Conservation (phyloP, 306 rosid species). For the Casuarina glauca region DNA sequence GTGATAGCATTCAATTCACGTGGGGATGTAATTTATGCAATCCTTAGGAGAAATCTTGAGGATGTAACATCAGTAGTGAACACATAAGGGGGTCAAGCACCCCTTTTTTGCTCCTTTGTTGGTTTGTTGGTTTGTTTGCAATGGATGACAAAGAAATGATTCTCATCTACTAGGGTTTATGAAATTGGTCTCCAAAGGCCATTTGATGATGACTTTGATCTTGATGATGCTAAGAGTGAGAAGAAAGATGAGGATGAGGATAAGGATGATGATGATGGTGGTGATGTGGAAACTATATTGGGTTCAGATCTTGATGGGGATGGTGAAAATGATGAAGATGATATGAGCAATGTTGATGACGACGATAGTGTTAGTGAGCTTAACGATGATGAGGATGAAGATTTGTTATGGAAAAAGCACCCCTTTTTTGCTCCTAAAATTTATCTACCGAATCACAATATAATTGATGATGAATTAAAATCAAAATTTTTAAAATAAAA, state of each 20-base stretch:
- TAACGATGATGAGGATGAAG: conserved; percentile 51
- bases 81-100: conserved; percentile 78
- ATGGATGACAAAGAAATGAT: conserved; percentile 94
- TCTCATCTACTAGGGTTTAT: conserved; percentile 78
- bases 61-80: conserved; percentile 92
- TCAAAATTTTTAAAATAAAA: too few relatives aligned
- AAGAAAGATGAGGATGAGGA: conserved; percentile 84
- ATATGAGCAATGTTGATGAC: conserved; percentile 66
- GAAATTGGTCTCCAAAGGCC: conserved; percentile 94
- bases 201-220: conserved; percentile 95
- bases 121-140: conserved; percentile 86
- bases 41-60: conserved; percentile 86
- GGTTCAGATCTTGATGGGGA: conserved; percentile 86
- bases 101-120: conserved; percentile 83
- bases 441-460: too few relatives aligned
- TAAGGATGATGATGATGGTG: conserved; percentile 52
- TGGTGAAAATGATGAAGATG: conserved; percentile 73
- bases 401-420: conserved; percentile 77
- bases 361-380: conserved; percentile 65
- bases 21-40: conserved; percentile 98
- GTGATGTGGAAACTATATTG: conserved; percentile 56
- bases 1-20: conserved; percentile 80
- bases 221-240: conserved; percentile 91
- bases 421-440: conserved; percentile 76
- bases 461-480: too few relatives aligned